Conservation (phyloP, 805 yeast genomes). For the Lachancea waltii region DNA sequence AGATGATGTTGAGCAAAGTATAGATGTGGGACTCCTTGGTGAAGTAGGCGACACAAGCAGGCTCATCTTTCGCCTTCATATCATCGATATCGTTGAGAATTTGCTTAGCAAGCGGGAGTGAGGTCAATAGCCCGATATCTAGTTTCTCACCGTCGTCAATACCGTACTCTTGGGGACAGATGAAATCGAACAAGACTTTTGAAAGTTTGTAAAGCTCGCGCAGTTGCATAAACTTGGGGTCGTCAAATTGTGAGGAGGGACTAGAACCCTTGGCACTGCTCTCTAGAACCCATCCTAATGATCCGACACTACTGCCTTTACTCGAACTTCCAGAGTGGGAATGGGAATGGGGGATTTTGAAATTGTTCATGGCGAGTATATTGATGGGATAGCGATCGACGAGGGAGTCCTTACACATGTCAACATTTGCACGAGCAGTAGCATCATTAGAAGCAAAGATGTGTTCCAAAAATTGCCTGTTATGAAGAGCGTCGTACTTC, state of each 20-base stretch:
- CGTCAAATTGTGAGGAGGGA: conserved; percentile 57
- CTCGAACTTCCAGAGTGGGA: conserved; percentile 12
- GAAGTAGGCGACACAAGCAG: conserved; percentile 84
- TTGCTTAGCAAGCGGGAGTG: conserved; percentile 88
- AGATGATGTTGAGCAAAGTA: conserved; percentile 82
- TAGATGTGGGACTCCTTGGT: conserved; percentile 97
- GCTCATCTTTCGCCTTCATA: conserved; percentile 71
- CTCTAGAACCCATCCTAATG: conserved; percentile 65
- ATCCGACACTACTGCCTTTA: conserved; percentile 44
- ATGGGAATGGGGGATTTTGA: conserved; percentile 45
- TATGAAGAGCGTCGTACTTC: conserved; percentile 97
- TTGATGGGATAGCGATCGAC: conserved; percentile 71
- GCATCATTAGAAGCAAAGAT: conserved; percentile 63
- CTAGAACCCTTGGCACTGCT: conserved; percentile 21
- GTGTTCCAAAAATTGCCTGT: conserved; percentile 77
- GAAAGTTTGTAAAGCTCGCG: conserved; percentile 86
- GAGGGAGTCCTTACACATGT: conserved; percentile 37
- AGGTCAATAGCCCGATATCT: conserved; percentile 91
- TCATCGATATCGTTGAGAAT: conserved; percentile 72
- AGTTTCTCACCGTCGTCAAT: conserved; percentile 91
- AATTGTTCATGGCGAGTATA: conserved; percentile 67
- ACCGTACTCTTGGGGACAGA: conserved; percentile 98
- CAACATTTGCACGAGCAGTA: conserved; percentile 29
- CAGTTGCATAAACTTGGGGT: conserved; percentile 68
- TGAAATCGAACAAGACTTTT: conserved; percentile 90